Percentiles rank a stretch among this genome's conserved stretches.
phyloP scores from a whole-genome alignment of 2,329 filamentous ascomycete species.

The Monosporascus sp. region DNA sequence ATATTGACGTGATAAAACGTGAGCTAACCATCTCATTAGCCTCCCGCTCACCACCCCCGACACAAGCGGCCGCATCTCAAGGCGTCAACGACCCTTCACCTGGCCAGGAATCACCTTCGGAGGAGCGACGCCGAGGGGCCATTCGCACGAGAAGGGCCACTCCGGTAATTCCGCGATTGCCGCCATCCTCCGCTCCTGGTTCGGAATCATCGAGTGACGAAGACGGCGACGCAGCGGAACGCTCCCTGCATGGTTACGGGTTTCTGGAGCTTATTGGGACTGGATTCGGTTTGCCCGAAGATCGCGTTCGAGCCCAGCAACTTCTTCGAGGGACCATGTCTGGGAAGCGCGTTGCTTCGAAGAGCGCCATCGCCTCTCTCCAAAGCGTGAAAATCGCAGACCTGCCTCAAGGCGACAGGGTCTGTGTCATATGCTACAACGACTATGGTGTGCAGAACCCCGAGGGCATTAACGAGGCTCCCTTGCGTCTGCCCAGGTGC shows the following conservation, averaged over 20 bases:
- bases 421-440: conserved; percentile 60
- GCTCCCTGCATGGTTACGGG: neutral
- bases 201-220: conserved; percentile 16
- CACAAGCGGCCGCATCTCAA: neutral
- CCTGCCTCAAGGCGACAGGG: conserved; percentile 41
- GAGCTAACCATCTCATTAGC: conserved; percentile 2
- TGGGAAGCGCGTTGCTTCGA: conserved; percentile 43
- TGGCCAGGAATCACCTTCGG: neutral
- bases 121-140: conserved; percentile 2
- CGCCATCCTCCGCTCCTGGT: conserved; percentile 3
- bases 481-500: conserved; percentile 55
- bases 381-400: conserved; percentile 39
- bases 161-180: conserved; percentile 4
- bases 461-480: conserved; percentile 51
- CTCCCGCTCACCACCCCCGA: conserved; percentile 9
- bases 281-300: conserved; percentile 22
- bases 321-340: conserved; percentile 38
- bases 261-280: neutral
- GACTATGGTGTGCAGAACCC: conserved; percentile 52
- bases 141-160: conserved; percentile 1
- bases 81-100: conserved; percentile 1
- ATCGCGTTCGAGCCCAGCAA: conserved; percentile 36
- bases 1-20: neutral
- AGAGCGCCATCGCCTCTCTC: conserved; percentile 39
- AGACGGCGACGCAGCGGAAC: neutral